These are phyloP conservation scores for Colletotrichum sp. DNA, from an alignment of 2,329 filamentous ascomycete genomes.

Conservation along the genomic window DNA sequence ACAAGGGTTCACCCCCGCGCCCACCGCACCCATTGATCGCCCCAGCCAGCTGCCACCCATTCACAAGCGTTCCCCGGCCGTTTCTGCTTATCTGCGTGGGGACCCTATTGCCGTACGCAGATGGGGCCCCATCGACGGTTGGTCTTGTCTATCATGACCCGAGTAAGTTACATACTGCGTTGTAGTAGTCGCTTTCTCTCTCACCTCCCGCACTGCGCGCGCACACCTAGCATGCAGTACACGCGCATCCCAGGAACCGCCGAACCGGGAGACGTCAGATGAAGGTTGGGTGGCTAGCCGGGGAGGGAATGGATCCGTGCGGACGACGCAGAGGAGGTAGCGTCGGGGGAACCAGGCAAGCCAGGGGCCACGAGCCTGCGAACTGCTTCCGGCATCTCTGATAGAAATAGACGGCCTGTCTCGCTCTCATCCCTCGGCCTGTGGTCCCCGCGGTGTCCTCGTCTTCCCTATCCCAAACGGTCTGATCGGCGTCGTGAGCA, in stretches of 20 bases:
- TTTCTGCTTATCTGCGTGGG: slow-evolving; percentile 18
- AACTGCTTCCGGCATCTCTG: neutral
- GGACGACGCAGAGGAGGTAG: neutral
- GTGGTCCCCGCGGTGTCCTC: neutral
- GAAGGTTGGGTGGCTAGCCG: slow-evolving; percentile 5
- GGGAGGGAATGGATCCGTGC: neutral
- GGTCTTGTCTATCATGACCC: slow-evolving; percentile 14
- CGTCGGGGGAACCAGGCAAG: neutral
- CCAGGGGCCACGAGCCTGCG: neutral
- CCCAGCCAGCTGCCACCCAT: slow-evolving; percentile 4
- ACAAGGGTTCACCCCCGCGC: slow-evolving; percentile 7
- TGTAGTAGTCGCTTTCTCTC: neutral
- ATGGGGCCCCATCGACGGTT: neutral
- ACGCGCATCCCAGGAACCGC: neutral
- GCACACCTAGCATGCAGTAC: neutral
- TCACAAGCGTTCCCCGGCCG: slow-evolving; percentile 7
- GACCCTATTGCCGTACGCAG: neutral
- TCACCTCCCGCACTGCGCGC: neutral
- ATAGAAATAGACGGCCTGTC: slow-evolving; percentile 3
- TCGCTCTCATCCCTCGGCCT: neutral
- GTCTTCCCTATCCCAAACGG: neutral
- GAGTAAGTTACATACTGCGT: slow-evolving; percentile 13
- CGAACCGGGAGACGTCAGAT: slow-evolving; percentile 16
- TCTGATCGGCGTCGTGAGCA: neutral
- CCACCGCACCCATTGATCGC: slow-evolving; percentile 3